phyloP scores from a whole-genome alignment of 768 basidiomycete genomes.

The Lactarius hatsudake region DNA sequence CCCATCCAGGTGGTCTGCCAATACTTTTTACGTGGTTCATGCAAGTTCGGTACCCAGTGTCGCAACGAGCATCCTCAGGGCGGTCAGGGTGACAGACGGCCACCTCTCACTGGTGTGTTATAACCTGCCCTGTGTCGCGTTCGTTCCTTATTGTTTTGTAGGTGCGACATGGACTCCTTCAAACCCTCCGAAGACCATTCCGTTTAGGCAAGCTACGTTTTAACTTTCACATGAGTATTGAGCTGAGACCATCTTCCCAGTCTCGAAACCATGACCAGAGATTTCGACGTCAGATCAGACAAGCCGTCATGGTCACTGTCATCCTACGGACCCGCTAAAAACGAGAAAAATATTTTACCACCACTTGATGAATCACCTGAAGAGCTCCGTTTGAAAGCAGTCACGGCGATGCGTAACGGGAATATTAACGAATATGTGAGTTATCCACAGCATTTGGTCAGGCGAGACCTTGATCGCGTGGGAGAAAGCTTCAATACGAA shows the following conservation, averaged over 20 bases:
- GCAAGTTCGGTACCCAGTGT: constrained; percentile 60
- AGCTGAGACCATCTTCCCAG: constrained; percentile 38
- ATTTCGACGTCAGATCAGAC: constrained; percentile 48
- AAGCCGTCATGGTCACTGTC: constrained; percentile 80
- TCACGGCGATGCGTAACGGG: constrained; percentile 49
- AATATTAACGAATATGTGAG: constrained; percentile 66
- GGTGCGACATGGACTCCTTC: constrained; percentile 18
- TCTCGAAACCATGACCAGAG: constrained; percentile 53
- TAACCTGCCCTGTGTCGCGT: constrained; percentile 9
- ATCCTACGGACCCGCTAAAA: constrained; percentile 70
- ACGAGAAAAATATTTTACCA: constrained; percentile 59
- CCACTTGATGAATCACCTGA: constrained; percentile 72
- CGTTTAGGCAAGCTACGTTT: constrained; percentile 16
- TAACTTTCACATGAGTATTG: not conserved
- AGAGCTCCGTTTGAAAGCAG: constrained; percentile 67
- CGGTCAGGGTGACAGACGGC: constrained; percentile 30
- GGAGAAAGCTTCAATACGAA: constrained; percentile 51
- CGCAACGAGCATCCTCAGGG: constrained; percentile 57
- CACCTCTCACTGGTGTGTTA: constrained; percentile 48
- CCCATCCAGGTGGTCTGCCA: constrained; percentile 49
- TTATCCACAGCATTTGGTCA: constrained; percentile 16
- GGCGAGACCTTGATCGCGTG: not conserved
- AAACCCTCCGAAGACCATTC: constrained; percentile 19
- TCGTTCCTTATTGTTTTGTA: constrained; percentile 26
- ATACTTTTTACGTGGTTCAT: constrained; percentile 58